These are phyloP conservation scores for Globisporangium acanthophoron DNA, from an alignment of 352 stramenopile genomes.

Conservation along the genomic window DNA sequence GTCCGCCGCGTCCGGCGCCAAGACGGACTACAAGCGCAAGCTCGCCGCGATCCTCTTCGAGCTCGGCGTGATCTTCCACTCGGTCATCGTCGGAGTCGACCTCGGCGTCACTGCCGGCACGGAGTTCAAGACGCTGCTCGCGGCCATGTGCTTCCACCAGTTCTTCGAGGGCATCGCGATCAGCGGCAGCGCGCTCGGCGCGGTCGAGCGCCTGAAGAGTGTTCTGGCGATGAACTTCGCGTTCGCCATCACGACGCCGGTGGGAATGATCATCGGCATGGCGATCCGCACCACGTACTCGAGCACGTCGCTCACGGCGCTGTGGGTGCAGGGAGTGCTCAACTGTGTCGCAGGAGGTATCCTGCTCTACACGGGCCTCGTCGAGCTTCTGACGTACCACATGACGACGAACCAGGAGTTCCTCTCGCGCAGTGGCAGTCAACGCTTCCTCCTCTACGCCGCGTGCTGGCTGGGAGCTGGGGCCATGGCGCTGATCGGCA, in stretches of 20 bases:
- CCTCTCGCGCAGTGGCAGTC: constrained; percentile 18
- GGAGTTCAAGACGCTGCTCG: constrained; percentile 57
- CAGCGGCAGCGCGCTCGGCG: constrained; percentile 31
- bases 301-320: constrained; percentile 29
- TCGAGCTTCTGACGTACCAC: constrained; percentile 52
- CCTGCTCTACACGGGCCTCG: constrained; percentile 49
- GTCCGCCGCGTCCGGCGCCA: constrained; percentile 4
- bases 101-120: constrained; percentile 40
- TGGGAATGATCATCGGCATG: constrained; percentile 57
- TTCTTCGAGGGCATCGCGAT: constrained; percentile 74
- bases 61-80: constrained; percentile 55
- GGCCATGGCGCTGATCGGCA: constrained; percentile 61
- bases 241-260: constrained; percentile 50
- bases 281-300: constrained; percentile 46
- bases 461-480: constrained; percentile 46
- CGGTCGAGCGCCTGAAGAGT: constrained; percentile 31
- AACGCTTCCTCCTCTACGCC: constrained; percentile 43
- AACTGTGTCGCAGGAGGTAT: constrained; percentile 64
- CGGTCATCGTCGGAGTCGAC: constrained; percentile 60
- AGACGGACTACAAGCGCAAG: constrained; percentile 24
- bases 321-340: constrained; percentile 59
- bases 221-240: constrained; percentile 40
- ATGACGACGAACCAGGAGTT: constrained; percentile 66
- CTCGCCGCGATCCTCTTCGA: constrained; percentile 51
- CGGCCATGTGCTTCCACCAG: constrained; percentile 66